A percentile compares a stretch with the other conserved stretches of the same genome.
These are phyloP conservation scores for Ichthyophthirius multifiliis DNA, from an alignment of 169 alveolate species.

Conservation along the genomic window DNA sequence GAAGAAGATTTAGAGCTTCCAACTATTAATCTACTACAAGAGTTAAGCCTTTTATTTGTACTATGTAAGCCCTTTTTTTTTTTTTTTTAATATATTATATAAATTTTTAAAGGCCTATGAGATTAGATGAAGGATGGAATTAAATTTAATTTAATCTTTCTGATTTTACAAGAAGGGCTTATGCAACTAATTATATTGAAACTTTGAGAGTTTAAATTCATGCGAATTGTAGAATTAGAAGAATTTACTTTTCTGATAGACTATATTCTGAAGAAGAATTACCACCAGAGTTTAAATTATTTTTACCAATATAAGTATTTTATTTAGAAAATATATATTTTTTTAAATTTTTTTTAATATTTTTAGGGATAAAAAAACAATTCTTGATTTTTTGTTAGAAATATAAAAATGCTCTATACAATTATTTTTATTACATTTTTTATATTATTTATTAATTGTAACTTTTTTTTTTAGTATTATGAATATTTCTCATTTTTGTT, in stretches of 20 bases:
- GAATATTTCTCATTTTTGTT: too few relatives aligned
- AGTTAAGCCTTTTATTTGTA: slow-evolving; percentile 95
- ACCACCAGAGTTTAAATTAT: slow-evolving; percentile 70
- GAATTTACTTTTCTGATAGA: slow-evolving; percentile 95
- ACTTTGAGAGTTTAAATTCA: slow-evolving; percentile 94
- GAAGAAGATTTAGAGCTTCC: slow-evolving; percentile 96
- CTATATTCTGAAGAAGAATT: slow-evolving; percentile 86
- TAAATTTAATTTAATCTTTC: slow-evolving; percentile 95
- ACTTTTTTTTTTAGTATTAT: too few relatives aligned
- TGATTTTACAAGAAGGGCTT: slow-evolving; percentile 97
- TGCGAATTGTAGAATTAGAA: slow-evolving; percentile 95
- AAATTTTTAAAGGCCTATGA: slow-evolving; percentile 92
- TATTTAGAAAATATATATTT: too few relatives aligned
- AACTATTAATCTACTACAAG: slow-evolving; percentile 94
- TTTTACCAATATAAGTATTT: slow-evolving; percentile 41
- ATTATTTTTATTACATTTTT: too few relatives aligned
- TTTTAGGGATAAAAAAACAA: too few relatives aligned
- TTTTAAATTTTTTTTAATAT: too few relatives aligned
- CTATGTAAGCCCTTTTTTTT: slow-evolving; percentile 59
- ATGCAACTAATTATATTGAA: slow-evolving; percentile 96
- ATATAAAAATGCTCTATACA: too few relatives aligned
- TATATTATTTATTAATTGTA: too few relatives aligned
- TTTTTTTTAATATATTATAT: too few relatives aligned
- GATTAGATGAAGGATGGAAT: slow-evolving; percentile 97
- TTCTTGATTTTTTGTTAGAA: too few relatives aligned